Evolutionary conservation across 148 eudicot species (phyloP).

Genomic region (Camellia lanceoleosa): DNA sequence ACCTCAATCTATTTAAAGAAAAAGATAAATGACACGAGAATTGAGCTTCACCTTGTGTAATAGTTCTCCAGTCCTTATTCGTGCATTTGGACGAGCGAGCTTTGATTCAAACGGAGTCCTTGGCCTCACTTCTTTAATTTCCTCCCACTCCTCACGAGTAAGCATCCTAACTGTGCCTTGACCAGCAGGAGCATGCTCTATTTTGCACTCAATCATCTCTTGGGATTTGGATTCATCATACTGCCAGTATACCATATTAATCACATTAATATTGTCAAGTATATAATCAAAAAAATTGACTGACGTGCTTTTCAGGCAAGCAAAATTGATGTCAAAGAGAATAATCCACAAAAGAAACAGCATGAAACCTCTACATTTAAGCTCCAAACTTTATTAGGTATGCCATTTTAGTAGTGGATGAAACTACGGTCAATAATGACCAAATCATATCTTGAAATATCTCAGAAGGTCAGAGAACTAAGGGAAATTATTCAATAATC

Average conservation of each 20-base stretch:
- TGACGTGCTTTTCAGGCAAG: background rate
- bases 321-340: background rate
- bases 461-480: background rate
- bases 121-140: constrained; percentile 76
- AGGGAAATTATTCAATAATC: too few relatives aligned
- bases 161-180: constrained; percentile 93
- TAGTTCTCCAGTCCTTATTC: constrained; percentile 67
- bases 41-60: constrained; percentile 50
- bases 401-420: background rate
- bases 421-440: background rate
- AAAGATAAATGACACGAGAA: background rate
- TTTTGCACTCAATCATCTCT: constrained; percentile 68
- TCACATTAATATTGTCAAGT: too few relatives aligned
- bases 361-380: background rate
- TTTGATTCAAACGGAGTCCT: constrained; percentile 94
- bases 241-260: constrained; percentile 28
- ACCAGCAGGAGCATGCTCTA: constrained; percentile 80
- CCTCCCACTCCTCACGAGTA: constrained; percentile 87
- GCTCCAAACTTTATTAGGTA: background rate
- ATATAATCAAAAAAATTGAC: background rate
- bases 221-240: constrained; percentile 79
- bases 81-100: constrained; percentile 89
- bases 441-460: background rate
- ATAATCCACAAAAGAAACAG: background rate
- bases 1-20: background rate